A percentile compares a stretch with the other conserved stretches of the same genome.
Evolutionary conservation across 1,139 yeast species (phyloP).

Genomic region (Saccharomyces hybrid): DNA sequence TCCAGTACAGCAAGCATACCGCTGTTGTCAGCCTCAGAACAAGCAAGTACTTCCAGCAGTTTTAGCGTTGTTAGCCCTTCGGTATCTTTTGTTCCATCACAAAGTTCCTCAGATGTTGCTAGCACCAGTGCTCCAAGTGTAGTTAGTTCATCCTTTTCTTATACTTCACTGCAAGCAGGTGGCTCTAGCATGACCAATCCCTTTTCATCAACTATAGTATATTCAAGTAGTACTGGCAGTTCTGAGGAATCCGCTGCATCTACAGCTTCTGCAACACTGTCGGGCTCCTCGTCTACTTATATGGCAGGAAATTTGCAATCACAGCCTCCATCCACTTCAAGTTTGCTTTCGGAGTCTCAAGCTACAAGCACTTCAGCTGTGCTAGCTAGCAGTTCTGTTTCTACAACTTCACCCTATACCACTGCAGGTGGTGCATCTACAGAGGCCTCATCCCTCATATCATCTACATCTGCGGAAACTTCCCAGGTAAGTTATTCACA

Average conservation of each 20-base stretch:
- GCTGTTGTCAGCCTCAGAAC: neutral
- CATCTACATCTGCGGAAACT: slow-evolving; percentile 1
- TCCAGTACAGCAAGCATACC: neutral
- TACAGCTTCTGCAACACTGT: neutral
- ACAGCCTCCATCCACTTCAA: neutral
- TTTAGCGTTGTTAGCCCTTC: neutral
- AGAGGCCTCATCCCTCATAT: slow-evolving; percentile 2
- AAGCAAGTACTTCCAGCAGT: neutral
- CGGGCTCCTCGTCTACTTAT: neutral
- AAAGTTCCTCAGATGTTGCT: neutral
- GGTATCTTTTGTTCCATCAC: neutral
- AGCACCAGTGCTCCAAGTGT: neutral
- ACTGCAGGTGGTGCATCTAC: slow-evolving; percentile 2
- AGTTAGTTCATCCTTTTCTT: neutral
- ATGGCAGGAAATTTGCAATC: neutral
- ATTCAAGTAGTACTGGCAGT: neutral
- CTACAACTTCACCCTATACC: slow-evolving; percentile 7
- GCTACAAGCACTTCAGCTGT: neutral
- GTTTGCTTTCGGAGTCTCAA: neutral
- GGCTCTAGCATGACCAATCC: neutral
- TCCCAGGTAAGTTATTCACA: neutral
- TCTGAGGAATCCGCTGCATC: neutral
- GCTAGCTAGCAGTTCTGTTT: neutral
- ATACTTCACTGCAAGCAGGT: neutral
- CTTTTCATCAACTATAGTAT: neutral